Conservation (phyloP, 768 basidiomycete genomes). For the Cubamyces sp. region DNA sequence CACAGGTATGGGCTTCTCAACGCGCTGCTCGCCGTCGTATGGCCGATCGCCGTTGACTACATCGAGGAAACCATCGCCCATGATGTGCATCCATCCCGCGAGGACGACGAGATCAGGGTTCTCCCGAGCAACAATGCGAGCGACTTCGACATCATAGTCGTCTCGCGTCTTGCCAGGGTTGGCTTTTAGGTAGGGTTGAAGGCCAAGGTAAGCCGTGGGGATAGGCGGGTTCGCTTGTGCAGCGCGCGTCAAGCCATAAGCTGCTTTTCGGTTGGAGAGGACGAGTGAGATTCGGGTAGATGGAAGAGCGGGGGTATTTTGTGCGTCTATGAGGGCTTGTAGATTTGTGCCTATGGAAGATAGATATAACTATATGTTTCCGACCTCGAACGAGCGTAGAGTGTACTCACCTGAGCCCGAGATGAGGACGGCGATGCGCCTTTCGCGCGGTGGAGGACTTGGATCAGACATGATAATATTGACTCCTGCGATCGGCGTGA, state of each 20-base stretch:
- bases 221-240: conserved; percentile 71
- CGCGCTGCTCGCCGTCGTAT: conserved; percentile 39
- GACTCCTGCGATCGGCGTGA: background rate
- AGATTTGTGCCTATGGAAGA: conserved; percentile 80
- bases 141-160: conserved; percentile 87
- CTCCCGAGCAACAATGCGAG: conserved; percentile 61
- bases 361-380: conserved; percentile 3
- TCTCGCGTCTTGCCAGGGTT: conserved; percentile 73
- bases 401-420: conserved; percentile 59
- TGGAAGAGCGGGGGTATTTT: conserved; percentile 73
- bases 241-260: conserved; percentile 88
- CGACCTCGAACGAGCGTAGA: background rate
- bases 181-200: conserved; percentile 81
- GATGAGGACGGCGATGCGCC: conserved; percentile 60
- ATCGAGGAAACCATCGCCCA: conserved; percentile 80
- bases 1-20: conserved; percentile 63
- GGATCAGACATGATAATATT: conserved; percentile 17
- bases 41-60: conserved; percentile 51
- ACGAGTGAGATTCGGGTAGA: conserved; percentile 76
- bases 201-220: conserved; percentile 78
- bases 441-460: conserved; percentile 12
- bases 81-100: conserved; percentile 99
- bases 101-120: conserved; percentile 87
- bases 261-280: conserved; percentile 89
- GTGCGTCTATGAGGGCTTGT: conserved; percentile 93